A percentile compares a stretch with the other conserved stretches of the same genome.
phyloP scores from a whole-genome alignment of 345 rosid genomes.

The Syzygium grande region DNA sequence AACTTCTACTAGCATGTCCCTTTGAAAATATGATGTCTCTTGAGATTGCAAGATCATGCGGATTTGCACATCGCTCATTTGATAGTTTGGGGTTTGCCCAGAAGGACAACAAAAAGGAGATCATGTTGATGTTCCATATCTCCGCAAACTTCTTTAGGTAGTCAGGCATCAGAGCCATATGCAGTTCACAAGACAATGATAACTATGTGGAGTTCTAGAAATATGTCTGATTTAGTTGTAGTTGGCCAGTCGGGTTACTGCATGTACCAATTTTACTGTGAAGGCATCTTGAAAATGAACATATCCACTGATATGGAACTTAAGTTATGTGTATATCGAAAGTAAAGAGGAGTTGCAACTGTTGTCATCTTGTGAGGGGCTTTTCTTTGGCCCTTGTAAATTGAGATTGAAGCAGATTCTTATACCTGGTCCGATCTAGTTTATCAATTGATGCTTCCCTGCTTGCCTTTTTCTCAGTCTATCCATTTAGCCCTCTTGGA shows the following conservation, averaged over 20 bases:
- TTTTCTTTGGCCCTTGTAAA: not conserved
- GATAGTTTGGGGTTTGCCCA: not conserved
- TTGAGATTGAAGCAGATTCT: not conserved
- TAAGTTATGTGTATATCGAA: not conserved
- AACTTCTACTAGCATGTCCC: not conserved
- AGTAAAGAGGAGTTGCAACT: not conserved
- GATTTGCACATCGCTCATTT: not conserved
- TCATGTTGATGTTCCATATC: not conserved
- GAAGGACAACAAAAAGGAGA: not conserved
- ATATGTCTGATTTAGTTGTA: not conserved
- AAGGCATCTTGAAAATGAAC: not conserved
- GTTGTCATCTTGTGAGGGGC: not conserved
- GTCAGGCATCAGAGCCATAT: not conserved
- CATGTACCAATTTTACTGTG: not conserved
- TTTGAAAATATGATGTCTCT: not conserved
- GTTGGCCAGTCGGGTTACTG: not conserved
- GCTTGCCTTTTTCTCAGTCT: not conserved
- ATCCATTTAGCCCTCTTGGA: not conserved
- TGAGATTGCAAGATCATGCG: not conserved
- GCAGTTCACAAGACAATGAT: not conserved
- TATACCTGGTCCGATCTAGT: not conserved
- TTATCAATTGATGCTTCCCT: not conserved
- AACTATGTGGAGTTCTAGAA: not conserved
- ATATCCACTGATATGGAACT: not conserved
- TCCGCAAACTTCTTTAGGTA: not conserved